Percentiles rank a stretch among this genome's conserved stretches.
These are phyloP conservation scores for Populus ilicifolia DNA, from an alignment of 345 rosid species.

Conservation along the genomic window DNA sequence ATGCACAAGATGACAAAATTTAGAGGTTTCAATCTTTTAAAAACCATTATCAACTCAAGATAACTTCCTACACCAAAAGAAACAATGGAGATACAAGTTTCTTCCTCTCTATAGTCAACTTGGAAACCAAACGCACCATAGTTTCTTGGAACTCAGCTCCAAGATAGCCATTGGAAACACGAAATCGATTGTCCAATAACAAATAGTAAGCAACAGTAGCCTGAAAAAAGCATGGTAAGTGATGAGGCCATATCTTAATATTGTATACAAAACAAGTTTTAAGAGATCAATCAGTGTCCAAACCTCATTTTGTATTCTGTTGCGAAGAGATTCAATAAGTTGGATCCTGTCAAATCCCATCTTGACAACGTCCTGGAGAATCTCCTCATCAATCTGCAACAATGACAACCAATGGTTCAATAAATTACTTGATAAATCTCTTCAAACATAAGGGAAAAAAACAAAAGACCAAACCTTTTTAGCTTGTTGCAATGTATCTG, in stretches of 20 bases:
- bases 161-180: constrained; percentile 70
- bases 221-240: constrained; percentile 41
- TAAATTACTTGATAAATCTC: neutral
- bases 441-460: neutral
- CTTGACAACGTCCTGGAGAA: constrained; percentile 64
- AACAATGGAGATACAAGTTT: neutral
- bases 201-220: constrained; percentile 92
- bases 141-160: constrained; percentile 75
- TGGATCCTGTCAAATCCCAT: constrained; percentile 76
- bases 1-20: neutral
- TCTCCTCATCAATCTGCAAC: constrained; percentile 85
- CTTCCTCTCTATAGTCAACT: neutral
- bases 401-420: neutral
- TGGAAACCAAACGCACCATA: constrained; percentile 40
- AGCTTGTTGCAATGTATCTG: constrained; percentile 70
- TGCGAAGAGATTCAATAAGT: constrained; percentile 70
- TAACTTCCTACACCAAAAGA: neutral
- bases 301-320: constrained; percentile 77
- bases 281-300: constrained; percentile 6
- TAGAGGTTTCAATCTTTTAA: neutral
- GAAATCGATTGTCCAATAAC: constrained; percentile 70
- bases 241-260: neutral
- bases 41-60: neutral
- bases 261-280: neutral
- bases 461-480: constrained; percentile 50